phyloP scores from a whole-genome alignment of 768 basidiomycete species.

The Russula compacta region DNA sequence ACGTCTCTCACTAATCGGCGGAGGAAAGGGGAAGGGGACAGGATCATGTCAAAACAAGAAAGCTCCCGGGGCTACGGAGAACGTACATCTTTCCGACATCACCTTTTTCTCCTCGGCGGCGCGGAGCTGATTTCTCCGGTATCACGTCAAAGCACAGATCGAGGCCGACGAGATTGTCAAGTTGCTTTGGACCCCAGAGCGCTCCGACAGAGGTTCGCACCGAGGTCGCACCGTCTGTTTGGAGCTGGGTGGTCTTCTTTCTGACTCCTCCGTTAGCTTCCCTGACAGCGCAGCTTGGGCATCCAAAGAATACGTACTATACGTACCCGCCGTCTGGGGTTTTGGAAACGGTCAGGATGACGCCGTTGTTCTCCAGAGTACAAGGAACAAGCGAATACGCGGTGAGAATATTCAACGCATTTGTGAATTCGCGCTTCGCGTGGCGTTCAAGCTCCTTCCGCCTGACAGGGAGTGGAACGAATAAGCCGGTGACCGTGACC shows the following conservation, averaged over 20 bases:
- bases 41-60: constrained; percentile 3
- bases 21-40: neutral
- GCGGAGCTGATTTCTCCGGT: constrained; percentile 46
- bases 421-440: constrained; percentile 79
- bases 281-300: too few species aligned
- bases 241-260: constrained; percentile 57
- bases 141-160: constrained; percentile 61
- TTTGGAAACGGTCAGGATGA: constrained; percentile 69
- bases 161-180: constrained; percentile 69
- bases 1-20: constrained; percentile 31
- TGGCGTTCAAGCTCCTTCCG: constrained; percentile 88
- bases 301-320: neutral
- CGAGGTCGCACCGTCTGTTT: constrained; percentile 58
- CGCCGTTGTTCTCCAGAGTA: constrained; percentile 42
- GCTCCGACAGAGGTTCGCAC: constrained; percentile 55
- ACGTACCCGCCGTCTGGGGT: constrained; percentile 61
- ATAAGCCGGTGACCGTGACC: constrained; percentile 58
- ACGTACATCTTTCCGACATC: constrained; percentile 8
- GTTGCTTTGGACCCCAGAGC: constrained; percentile 77
- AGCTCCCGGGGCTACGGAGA: neutral
- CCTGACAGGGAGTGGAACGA: constrained; percentile 78
- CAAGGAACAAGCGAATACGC: constrained; percentile 89
- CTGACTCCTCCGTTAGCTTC: constrained; percentile 27
- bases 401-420: constrained; percentile 70
- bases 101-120: constrained; percentile 27